phyloP scores from a whole-genome alignment of 1,284 basidiomycete genomes.

The Chondrostereum purpureum region DNA sequence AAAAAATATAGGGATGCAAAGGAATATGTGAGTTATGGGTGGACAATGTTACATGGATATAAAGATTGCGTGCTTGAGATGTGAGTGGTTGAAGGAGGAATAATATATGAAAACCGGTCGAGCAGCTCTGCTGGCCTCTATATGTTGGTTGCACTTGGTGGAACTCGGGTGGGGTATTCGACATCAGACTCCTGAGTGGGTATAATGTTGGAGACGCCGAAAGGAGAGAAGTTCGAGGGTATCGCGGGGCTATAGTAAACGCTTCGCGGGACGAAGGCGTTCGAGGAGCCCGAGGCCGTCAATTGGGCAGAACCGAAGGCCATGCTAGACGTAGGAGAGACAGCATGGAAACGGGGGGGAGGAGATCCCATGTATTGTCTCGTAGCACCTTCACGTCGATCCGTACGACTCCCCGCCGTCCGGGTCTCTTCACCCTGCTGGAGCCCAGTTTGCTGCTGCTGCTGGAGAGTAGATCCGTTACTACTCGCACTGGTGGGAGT shows the following conservation, averaged over 20 bases:
- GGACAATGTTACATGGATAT: neutral
- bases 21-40: neutral
- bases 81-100: neutral
- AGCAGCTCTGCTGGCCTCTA: conserved; percentile 43
- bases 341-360: conserved; percentile 54
- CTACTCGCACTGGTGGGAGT: conserved; percentile 60
- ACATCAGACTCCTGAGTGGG: conserved; percentile 51
- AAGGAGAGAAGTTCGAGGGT: conserved; percentile 55
- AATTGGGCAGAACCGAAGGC: conserved; percentile 29
- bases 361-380: conserved; percentile 46
- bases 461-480: conserved; percentile 40
- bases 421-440: conserved; percentile 18
- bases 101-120: conserved; percentile 15
- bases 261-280: conserved; percentile 22
- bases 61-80: neutral
- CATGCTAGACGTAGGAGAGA: conserved; percentile 37
- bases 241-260: conserved; percentile 16
- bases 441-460: conserved; percentile 40
- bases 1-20: neutral
- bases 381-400: conserved; percentile 34
- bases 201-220: conserved; percentile 54
- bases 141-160: conserved; percentile 45
- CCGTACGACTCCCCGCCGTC: conserved; percentile 25
- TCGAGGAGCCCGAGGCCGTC: conserved; percentile 17
- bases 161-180: conserved; percentile 41